Percentiles rank a stretch among this genome's conserved stretches.
Evolutionary conservation across 2,329 filamentous ascomycete genomes (phyloP).

Genomic region (Cercospora sp.): DNA sequence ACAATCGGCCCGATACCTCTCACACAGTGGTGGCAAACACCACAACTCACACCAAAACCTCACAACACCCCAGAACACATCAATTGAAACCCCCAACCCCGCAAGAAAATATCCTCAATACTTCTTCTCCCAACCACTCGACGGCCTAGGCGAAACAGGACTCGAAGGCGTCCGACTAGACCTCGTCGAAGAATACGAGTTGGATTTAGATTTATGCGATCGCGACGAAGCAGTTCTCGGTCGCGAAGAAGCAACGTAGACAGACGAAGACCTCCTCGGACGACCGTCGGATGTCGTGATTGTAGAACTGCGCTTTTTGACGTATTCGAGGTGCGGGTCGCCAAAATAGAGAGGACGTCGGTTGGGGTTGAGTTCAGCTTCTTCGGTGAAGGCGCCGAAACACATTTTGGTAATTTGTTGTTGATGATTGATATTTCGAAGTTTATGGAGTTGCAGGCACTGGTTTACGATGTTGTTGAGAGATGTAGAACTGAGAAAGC

Average conservation of each 20-base stretch:
- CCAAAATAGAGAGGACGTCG: slow-evolving; percentile 11
- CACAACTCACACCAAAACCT: not conserved
- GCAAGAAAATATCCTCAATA: too few species aligned
- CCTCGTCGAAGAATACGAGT: slow-evolving; percentile 1
- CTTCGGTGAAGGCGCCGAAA: slow-evolving; percentile 14
- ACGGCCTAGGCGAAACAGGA: slow-evolving; percentile 2
- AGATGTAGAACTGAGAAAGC: not conserved
- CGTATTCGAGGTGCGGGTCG: slow-evolving; percentile 11
- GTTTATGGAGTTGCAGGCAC: too few species aligned
- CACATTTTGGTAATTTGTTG: not conserved
- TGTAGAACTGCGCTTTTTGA: slow-evolving; percentile 3
- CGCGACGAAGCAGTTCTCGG: slow-evolving; percentile 1
- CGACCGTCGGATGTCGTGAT: not conserved
- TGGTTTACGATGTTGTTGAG: too few species aligned
- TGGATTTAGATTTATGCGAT: slow-evolving; percentile 9
- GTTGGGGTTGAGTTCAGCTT: slow-evolving; percentile 11
- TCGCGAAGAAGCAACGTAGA: slow-evolving; percentile 2
- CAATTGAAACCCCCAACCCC: not conserved
- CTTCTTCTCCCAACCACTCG: not conserved
- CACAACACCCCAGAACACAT: not conserved
- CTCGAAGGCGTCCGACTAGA: slow-evolving; percentile 5
- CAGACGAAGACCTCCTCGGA: slow-evolving; percentile 5
- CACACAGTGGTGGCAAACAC: not conserved
- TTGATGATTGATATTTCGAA: too few species aligned
- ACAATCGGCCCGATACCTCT: not conserved